A percentile compares a stretch with the other conserved stretches of the same genome.
These are phyloP conservation scores for Austroboletus niveus DNA, from an alignment of 1,284 basidiomycete genomes.

Conservation along the genomic window DNA sequence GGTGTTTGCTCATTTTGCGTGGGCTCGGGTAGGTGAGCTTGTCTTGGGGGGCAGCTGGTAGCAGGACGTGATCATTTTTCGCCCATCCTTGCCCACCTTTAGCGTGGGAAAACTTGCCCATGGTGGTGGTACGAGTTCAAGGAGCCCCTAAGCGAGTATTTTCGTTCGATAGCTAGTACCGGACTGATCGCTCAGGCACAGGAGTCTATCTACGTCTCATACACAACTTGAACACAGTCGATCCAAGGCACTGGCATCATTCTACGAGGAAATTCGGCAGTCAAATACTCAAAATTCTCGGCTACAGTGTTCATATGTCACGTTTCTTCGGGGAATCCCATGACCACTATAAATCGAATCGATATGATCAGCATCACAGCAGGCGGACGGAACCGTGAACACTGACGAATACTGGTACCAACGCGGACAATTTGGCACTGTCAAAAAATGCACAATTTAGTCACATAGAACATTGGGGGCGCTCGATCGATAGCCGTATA, in stretches of 20 bases:
- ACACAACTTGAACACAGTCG: neutral
- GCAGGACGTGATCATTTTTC: no score
- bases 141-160: slow-evolving; percentile 26
- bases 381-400: neutral
- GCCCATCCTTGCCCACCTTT: no score
- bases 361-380: slow-evolving; percentile 8
- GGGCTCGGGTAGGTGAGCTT: no score
- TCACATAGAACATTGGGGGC: neutral
- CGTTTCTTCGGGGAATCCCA: slow-evolving; percentile 18
- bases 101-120: no score
- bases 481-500: neutral
- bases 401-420: slow-evolving; percentile 34
- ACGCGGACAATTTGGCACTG: slow-evolving; percentile 31
- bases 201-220: slow-evolving; percentile 26
- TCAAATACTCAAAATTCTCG: neutral
- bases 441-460: slow-evolving; percentile 8
- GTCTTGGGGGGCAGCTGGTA: no score
- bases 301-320: slow-evolving; percentile 7
- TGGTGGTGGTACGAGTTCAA: no score
- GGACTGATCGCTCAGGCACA: slow-evolving; percentile 20
- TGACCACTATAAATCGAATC: slow-evolving; percentile 20
- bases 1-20: no score
- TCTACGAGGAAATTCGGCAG: slow-evolving; percentile 1
- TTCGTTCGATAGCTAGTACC: slow-evolving; percentile 14
- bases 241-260: neutral